A percentile compares a stretch with the other conserved stretches of the same genome.
Conservation (phyloP, 169 alveolate species). For the Cryptosporidium viatorum region DNA sequence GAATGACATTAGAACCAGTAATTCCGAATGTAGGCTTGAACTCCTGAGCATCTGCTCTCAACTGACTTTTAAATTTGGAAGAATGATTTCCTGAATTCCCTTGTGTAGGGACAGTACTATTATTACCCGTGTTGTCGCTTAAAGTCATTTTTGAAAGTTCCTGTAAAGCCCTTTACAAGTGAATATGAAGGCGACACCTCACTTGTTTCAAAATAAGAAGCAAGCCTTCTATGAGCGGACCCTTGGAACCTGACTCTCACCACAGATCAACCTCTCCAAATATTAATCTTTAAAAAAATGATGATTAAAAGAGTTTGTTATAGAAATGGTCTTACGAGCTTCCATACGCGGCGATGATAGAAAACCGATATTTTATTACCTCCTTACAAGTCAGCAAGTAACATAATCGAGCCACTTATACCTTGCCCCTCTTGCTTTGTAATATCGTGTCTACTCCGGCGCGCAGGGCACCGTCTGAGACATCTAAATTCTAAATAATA, state of each 20-base stretch:
- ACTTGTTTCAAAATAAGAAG: conserved; percentile 63
- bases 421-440: conserved; percentile 35
- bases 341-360: conserved; percentile 66
- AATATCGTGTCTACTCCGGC: conserved; percentile 74
- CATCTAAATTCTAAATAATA: conserved; percentile 9
- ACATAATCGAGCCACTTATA: conserved; percentile 68
- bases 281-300: conserved; percentile 20
- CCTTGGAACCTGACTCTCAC: conserved; percentile 53
- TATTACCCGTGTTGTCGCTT: conserved; percentile 57
- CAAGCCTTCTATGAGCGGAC: conserved; percentile 61
- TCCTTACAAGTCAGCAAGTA: conserved; percentile 65
- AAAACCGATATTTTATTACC: conserved; percentile 63
- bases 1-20: conserved; percentile 14
- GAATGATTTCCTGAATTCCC: conserved; percentile 10
- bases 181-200: conserved; percentile 49
- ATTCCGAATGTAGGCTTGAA: conserved; percentile 57
- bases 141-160: conserved; percentile 52
- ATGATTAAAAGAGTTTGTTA: conserved; percentile 9
- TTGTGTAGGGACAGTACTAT: neutral
- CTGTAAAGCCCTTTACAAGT: conserved; percentile 30
- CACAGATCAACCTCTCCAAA: conserved; percentile 45
- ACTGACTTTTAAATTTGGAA: conserved; percentile 60
- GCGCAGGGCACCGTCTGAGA: conserved; percentile 45
- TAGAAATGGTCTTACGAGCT: conserved; percentile 42
- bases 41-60: conserved; percentile 75